phyloP scores from a whole-genome alignment of 257 asterid genomes.

The Solanum gandarillasii region DNA sequence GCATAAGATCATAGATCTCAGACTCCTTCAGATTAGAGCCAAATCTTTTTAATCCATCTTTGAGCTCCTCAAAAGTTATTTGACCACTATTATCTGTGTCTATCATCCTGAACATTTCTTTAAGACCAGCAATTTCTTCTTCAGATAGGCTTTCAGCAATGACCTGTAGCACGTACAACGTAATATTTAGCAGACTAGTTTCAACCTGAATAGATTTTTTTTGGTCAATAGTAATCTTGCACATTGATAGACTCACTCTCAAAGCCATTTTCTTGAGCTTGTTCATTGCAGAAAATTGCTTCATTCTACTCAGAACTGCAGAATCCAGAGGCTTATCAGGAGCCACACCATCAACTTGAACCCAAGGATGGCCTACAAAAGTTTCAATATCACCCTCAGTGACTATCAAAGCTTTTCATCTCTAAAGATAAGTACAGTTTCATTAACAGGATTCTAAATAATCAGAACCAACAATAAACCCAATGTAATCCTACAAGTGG shows the following conservation, averaged over 20 bases:
- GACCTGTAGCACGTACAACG: slow-evolving; percentile 30
- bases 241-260: slow-evolving; percentile 36
- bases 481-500: neutral
- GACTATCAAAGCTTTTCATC: neutral
- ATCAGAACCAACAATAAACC: neutral
- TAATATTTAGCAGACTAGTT: neutral
- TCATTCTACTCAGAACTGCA: slow-evolving; percentile 87
- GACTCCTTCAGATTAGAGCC: slow-evolving; percentile 89
- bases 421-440: neutral
- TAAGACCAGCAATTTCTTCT: slow-evolving; percentile 91
- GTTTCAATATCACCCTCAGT: neutral
- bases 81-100: slow-evolving; percentile 80
- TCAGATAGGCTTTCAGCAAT: slow-evolving; percentile 81
- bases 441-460: neutral
- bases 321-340: slow-evolving; percentile 96
- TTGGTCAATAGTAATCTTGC: neutral
- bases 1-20: slow-evolving; percentile 89
- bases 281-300: slow-evolving; percentile 93
- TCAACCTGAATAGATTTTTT: neutral
- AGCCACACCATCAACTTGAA: slow-evolving; percentile 91
- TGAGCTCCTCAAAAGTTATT: slow-evolving; percentile 84
- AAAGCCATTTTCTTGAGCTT: slow-evolving; percentile 97
- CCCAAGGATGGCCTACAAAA: slow-evolving; percentile 91
- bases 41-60: slow-evolving; percentile 70
- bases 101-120: slow-evolving; percentile 85